Evolutionary conservation across 352 stramenopile species (phyloP), one percentile per base, ranked within the genome.

Genomic region (Phytophthora sansomeana): DNA sequence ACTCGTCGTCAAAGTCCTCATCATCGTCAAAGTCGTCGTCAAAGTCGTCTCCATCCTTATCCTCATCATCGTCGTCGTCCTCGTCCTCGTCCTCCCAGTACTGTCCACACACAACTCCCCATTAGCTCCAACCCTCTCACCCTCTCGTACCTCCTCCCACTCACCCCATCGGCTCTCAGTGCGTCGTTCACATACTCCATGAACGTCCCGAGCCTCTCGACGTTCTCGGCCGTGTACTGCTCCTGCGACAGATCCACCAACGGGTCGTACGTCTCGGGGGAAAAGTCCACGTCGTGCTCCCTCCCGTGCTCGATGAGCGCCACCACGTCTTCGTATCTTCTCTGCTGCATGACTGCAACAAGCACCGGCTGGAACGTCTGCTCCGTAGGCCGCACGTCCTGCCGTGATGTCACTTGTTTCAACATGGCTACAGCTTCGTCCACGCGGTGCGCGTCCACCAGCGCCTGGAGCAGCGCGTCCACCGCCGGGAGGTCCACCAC

Each of bases 121-220:
- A 32, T 42, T 26, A 51, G 1, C 49, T 29, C 47, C 24, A 43
- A 24, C 35, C 28, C 16, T 43, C 24, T 50, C 48, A 36, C 21
- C 59, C 33, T 16, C 10, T 26, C 39, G 13, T n/a, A 19, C 46
- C 36, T 29, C 26, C 36, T 9, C 19, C 14, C 16, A 51, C 67
- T 56, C 59, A 90, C 81, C 39, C 77, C 78, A 38, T 90, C 81
- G 32, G 72, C 70, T 41, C 74, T 73, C 30, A 90, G 57, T 11
- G 81, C 78, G 19, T 70, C 49, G 63, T 90, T 90, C 36, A 90
- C 69, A 55, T 87, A 90, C 35, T 67, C 36, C 77, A 90, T 88
- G 46, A 90, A 86, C n/a, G 42, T 63, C 42, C 81, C 75, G 33
- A 90, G 68, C 2, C 67, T 53, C 38, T 87, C 81, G 24, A 77